Percentiles rank a stretch among this genome's conserved stretches.
These are phyloP conservation scores for Talaromyces adpressus DNA, from an alignment of 495 filamentous ascomycete genomes.

Conservation along the genomic window DNA sequence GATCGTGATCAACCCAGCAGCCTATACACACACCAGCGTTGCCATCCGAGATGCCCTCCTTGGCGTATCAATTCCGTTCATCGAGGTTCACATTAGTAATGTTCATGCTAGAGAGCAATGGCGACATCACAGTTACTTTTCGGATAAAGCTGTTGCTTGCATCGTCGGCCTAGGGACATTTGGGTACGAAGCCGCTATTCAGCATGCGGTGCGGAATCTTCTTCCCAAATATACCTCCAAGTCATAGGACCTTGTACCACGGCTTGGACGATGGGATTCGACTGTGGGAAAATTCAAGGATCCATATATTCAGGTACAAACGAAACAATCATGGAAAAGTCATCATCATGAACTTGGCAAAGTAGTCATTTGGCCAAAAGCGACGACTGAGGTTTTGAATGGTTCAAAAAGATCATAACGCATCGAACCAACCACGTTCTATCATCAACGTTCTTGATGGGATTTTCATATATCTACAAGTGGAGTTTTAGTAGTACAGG, in stretches of 20 bases:
- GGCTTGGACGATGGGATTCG: conserved; percentile 14
- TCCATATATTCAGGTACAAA: neutral
- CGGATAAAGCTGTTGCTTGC: conserved; percentile 52
- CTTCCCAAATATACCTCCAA: neutral
- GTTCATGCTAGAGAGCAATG: conserved; percentile 49
- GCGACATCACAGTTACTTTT: conserved; percentile 48
- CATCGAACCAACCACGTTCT: too few species aligned
- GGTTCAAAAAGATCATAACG: too few species aligned
- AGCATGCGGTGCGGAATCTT: conserved; percentile 31
- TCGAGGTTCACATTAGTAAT: conserved; percentile 56
- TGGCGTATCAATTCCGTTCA: conserved; percentile 53
- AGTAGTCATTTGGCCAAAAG: too few species aligned
- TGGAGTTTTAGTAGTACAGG: neutral
- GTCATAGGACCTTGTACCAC: conserved; percentile 34
- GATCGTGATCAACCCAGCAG: conserved; percentile 55
- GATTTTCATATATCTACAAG: neutral
- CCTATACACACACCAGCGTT: conserved; percentile 52
- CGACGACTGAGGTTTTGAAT: too few species aligned
- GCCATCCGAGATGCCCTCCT: conserved; percentile 52
- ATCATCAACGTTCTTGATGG: too few species aligned
- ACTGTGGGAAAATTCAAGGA: neutral
- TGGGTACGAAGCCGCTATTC: conserved; percentile 52
- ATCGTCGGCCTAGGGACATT: conserved; percentile 52
- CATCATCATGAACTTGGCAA: too few species aligned
- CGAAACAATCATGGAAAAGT: too few species aligned